Evolutionary conservation across 75 land plant species (phyloP).

Genomic region (Pseudotsuga menziesii): DNA sequence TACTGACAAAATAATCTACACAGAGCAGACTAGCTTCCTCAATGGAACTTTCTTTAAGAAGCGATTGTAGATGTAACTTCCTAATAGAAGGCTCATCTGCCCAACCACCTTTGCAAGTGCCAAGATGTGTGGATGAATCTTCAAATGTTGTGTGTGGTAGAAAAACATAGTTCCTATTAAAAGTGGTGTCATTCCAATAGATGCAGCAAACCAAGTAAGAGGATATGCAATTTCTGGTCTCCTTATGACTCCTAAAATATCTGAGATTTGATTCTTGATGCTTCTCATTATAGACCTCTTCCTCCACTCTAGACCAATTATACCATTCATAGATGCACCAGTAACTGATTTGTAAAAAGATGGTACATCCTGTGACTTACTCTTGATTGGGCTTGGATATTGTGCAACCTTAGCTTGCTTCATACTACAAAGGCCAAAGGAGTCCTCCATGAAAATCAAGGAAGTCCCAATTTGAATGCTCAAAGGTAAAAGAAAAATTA

Average conservation of each 20-base stretch:
- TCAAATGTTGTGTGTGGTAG: constrained; percentile 64
- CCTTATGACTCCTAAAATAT: constrained; percentile 29
- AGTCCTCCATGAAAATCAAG: constrained; percentile 40
- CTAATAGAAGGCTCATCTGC: constrained; percentile 55
- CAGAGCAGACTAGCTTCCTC: constrained; percentile 37
- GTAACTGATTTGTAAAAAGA: too few species aligned
- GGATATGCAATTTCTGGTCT: constrained; percentile 46
- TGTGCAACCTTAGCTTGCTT: constrained; percentile 6
- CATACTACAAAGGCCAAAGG: constrained; percentile 33
- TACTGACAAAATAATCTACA: constrained; percentile 54
- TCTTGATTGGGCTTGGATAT: background rate
- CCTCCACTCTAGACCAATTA: background rate
- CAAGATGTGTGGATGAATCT: constrained; percentile 56
- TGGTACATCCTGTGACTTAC: too few species aligned
- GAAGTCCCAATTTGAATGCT: constrained; percentile 43
- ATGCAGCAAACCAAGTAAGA: constrained; percentile 62
- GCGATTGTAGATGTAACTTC: constrained; percentile 50
- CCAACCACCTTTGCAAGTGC: constrained; percentile 75
- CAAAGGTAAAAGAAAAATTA: constrained; percentile 44
- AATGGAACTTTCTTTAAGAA: constrained; percentile 52
- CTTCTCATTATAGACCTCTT: constrained; percentile 18
- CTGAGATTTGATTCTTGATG: constrained; percentile 22
- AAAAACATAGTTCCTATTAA: constrained; percentile 69
- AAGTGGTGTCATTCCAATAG: constrained; percentile 56
- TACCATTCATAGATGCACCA: background rate